A percentile compares a stretch with the other conserved stretches of the same genome.
Evolutionary conservation across 345 rosid genomes (phyloP).

Genomic region (Xanthoceras sorbifolium): DNA sequence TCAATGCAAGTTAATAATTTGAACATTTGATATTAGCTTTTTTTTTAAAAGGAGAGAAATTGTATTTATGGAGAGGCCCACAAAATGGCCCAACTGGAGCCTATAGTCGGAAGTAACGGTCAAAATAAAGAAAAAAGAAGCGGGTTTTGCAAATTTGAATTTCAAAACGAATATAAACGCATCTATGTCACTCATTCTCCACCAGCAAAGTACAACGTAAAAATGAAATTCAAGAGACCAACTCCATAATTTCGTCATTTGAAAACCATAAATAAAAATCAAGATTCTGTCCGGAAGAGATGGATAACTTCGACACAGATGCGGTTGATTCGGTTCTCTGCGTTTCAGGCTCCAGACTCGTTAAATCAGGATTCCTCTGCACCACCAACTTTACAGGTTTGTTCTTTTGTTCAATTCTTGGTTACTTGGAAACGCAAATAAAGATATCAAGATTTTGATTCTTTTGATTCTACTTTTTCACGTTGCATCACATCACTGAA

Average conservation of each 20-base stretch:
- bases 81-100: constrained; percentile 20
- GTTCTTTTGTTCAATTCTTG: neutral
- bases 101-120: neutral
- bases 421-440: neutral
- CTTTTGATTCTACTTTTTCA: neutral
- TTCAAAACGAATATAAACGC: constrained; percentile 20
- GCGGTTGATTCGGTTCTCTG: constrained; percentile 35
- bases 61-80: neutral
- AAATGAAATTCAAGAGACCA: too few species aligned
- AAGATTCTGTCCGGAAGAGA: constrained; percentile 3
- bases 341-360: constrained; percentile 35
- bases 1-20: too few species aligned
- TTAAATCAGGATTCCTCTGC: constrained; percentile 39
- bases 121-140: neutral
- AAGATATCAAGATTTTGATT: neutral
- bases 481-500: neutral
- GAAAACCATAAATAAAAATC: constrained; percentile 6
- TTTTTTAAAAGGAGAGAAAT: too few species aligned
- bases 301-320: constrained; percentile 10
- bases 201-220: neutral
- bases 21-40: too few species aligned
- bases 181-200: too few species aligned
- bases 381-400: constrained; percentile 30
- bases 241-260: neutral
- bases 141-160: constrained; percentile 18